Evolutionary conservation across 1,284 basidiomycete genomes (phyloP), one percentile per base, ranked within the genome.

Genomic region (Pterulicium gracile): DNA sequence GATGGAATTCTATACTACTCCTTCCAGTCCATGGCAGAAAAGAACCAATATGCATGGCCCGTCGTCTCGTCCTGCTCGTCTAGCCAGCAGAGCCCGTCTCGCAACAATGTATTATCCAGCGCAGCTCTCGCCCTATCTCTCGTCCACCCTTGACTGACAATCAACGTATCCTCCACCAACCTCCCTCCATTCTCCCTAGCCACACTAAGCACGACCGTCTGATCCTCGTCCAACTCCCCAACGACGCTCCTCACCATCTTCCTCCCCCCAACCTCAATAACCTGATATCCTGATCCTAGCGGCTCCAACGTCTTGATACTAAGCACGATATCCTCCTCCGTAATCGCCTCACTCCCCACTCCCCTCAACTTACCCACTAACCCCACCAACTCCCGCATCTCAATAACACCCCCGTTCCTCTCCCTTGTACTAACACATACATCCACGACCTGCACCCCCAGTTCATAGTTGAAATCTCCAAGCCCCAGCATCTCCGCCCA

Each of bases 361-460:
- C 79, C 80, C 4, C 95, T 71, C 42, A 98, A 67, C 55, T 77
- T 79, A 50, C 75, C 77, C 36, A 99, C 77, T 44, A 92, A 72
- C 23, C 80, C 64, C 15, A 96, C 72, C 36, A 98, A 70, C 61
- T 98, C 93, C 10, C 74, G 70, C 73, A 98, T 79, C 54, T 87
- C 85, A 47, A 98, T 92, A 45, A 98, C 67, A 0, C 96, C 95
- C 0, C 96, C 95, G 54, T 97, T 97, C 39, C 81, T 67, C 48
- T 86, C 81, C 39, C 94, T 70, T 5, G 90, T 95, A 58, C 80
- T 85, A 23, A 98, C 83, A 57, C 95, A 98, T 14, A 98, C 79
- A 60, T 98, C 95, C 43, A 98, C 92, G 52, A 98, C 87, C 68
- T 99, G 95, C 20, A 98, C 90, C 2, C 91, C 91, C 1, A 98